phyloP scores from a whole-genome alignment of 495 filamentous ascomycete species.

The Parathielavia appendiculata region DNA sequence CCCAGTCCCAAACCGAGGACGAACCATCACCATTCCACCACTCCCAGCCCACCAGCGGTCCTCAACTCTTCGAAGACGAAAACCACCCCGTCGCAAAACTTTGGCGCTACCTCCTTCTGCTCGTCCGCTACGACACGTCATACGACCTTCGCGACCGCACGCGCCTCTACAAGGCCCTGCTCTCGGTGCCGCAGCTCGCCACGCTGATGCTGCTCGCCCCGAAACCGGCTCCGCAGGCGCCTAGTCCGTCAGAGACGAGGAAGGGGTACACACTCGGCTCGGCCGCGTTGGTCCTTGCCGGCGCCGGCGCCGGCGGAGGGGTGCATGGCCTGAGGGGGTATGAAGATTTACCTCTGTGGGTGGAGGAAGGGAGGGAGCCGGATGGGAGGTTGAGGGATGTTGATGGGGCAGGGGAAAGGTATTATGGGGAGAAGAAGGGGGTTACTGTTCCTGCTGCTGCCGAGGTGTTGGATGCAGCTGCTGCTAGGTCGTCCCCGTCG shows the following conservation, averaged over 20 bases:
- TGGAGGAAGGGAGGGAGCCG: conserved; percentile 72
- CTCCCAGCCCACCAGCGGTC: background rate
- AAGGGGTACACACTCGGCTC: conserved; percentile 74
- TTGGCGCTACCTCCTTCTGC: conserved; percentile 76
- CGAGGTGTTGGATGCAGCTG: conserved; percentile 57
- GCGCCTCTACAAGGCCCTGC: conserved; percentile 77
- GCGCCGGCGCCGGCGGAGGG: conserved; percentile 64
- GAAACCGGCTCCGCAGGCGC: conserved; percentile 84
- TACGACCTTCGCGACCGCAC: conserved; percentile 92
- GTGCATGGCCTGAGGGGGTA: conserved; percentile 70
- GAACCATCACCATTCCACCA: background rate
- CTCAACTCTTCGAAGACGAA: conserved; percentile 41
- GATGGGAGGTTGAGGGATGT: conserved; percentile 64
- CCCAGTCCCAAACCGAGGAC: background rate
- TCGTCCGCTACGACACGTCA: conserved; percentile 86
- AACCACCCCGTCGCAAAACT: conserved; percentile 67
- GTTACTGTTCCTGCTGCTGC: conserved; percentile 57
- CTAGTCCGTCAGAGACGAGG: conserved; percentile 75
- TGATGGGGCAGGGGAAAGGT: conserved; percentile 29
- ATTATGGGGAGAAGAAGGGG: conserved; percentile 38
- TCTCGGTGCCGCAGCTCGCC: conserved; percentile 77
- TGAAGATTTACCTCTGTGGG: conserved; percentile 76
- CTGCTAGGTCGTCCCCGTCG: conserved; percentile 50
- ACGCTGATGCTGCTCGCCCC: conserved; percentile 86
- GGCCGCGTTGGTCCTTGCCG: conserved; percentile 75